phyloP scores from a whole-genome alignment of 441 rosid species.

The Eruca vesicaria region DNA sequence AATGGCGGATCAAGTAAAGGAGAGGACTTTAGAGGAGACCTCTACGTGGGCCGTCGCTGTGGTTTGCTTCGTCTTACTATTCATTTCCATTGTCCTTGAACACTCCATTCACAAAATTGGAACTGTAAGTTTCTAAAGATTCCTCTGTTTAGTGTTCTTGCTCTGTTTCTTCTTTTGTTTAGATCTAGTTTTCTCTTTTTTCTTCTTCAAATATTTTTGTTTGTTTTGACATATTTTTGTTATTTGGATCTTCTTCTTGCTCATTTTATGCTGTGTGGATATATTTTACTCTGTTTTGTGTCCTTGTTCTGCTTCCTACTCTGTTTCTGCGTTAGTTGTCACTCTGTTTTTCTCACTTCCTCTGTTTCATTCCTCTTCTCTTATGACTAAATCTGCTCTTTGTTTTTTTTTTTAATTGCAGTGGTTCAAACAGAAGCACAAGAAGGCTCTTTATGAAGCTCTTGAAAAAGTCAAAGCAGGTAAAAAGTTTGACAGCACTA shows the following conservation, averaged over 20 bases:
- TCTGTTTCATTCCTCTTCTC: background rate
- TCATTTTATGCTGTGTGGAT: background rate
- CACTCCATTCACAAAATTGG: conserved; percentile 55
- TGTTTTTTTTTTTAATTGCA: conserved; percentile 5
- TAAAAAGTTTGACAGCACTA: background rate
- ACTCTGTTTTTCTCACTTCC: background rate
- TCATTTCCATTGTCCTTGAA: conserved; percentile 52
- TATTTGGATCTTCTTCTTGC: background rate
- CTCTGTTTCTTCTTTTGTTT: background rate
- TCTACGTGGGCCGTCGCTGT: conserved; percentile 91
- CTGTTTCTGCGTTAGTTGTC: background rate
- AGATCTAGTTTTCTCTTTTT: background rate
- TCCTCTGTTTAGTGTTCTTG: background rate
- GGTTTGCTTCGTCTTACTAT: conserved; percentile 63
- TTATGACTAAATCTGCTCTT: background rate
- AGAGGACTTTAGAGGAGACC: conserved; percentile 49
- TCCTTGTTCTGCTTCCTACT: background rate
- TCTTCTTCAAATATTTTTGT: background rate
- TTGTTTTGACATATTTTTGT: background rate
- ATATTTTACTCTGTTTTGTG: background rate
- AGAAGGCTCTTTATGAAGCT: conserved; percentile 59
- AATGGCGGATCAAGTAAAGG: conserved; percentile 33
- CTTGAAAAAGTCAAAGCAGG: conserved; percentile 85
- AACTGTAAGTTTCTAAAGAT: conserved; percentile 37
- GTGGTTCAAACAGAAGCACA: conserved; percentile 56